Percentiles rank a stretch among this genome's conserved stretches.
Evolutionary conservation across 106 monocot species (phyloP).

Genomic region (Dendrobium catenatum): DNA sequence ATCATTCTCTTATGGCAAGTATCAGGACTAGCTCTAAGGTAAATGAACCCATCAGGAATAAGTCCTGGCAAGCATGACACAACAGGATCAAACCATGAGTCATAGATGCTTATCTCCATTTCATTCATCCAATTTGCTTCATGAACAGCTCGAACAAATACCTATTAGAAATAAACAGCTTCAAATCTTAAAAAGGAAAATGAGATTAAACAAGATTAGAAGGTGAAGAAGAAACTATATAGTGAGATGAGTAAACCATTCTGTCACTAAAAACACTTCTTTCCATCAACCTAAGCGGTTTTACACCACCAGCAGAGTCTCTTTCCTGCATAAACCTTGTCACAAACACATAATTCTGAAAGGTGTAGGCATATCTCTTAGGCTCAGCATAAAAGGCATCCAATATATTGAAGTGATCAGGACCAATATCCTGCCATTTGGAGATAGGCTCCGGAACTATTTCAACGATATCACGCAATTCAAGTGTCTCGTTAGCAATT

Average conservation of each 20-base stretch:
- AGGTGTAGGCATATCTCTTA: slow-evolving; percentile 90
- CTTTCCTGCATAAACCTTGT: slow-evolving; percentile 96
- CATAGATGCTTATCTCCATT: slow-evolving; percentile 97
- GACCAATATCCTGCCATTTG: slow-evolving; percentile 92
- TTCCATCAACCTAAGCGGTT: slow-evolving; percentile 89
- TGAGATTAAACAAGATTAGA: neutral
- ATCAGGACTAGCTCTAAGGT: slow-evolving; percentile 94
- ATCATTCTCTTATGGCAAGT: slow-evolving; percentile 96
- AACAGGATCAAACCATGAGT: slow-evolving; percentile 98
- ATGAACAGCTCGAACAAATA: slow-evolving; percentile 92
- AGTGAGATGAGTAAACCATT: slow-evolving; percentile 44
- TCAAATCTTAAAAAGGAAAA: slow-evolving; percentile 17
- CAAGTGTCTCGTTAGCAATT: slow-evolving; percentile 93
- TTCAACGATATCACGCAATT: slow-evolving; percentile 88
- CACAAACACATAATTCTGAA: slow-evolving; percentile 96
- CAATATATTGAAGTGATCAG: slow-evolving; percentile 93
- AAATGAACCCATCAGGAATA: slow-evolving; percentile 95
- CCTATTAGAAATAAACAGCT: slow-evolving; percentile 27
- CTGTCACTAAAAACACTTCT: slow-evolving; percentile 93
- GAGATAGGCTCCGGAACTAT: slow-evolving; percentile 85
- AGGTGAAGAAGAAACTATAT: neutral
- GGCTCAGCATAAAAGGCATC: slow-evolving; percentile 93
- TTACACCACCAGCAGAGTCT: slow-evolving; percentile 72
- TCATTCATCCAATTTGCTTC: slow-evolving; percentile 98
- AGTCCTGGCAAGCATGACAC: slow-evolving; percentile 75